A percentile compares a stretch with the other conserved stretches of the same genome.
Evolutionary conservation across 1,284 basidiomycete species (phyloP).

Genomic region (Ganoderma multipileum): DNA sequence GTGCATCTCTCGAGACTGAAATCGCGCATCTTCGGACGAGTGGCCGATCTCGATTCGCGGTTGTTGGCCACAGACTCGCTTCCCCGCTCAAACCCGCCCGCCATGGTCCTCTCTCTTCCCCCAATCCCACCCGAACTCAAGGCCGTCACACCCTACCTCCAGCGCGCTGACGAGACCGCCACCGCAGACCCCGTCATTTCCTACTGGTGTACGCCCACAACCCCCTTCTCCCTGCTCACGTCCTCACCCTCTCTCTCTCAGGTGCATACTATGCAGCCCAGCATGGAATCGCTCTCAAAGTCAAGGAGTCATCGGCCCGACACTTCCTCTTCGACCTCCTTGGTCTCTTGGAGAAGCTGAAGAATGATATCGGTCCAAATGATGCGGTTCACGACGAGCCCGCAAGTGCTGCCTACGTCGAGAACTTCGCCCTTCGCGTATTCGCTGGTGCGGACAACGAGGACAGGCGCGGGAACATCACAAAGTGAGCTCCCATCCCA

Average conservation of each 20-base stretch:
- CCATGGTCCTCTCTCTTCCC: constrained; percentile 56
- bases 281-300: constrained; percentile 78
- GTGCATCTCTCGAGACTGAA: no score
- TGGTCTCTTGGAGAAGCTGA: constrained; percentile 83
- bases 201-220: constrained; percentile 85
- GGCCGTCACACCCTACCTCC: constrained; percentile 79
- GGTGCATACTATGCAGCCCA: constrained; percentile 93
- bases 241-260: constrained; percentile 41
- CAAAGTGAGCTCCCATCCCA: constrained; percentile 55
- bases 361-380: constrained; percentile 73
- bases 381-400: constrained; percentile 88
- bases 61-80: constrained; percentile 3
- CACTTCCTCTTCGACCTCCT: constrained; percentile 80
- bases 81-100: background rate
- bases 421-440: constrained; percentile 92
- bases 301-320: constrained; percentile 66
- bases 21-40: no score
- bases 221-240: constrained; percentile 13
- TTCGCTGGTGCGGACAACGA: constrained; percentile 93
- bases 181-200: constrained; percentile 85
- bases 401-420: constrained; percentile 87
- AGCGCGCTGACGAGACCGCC: constrained; percentile 87
- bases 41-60: constrained; percentile 20
- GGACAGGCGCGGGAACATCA: constrained; percentile 80
- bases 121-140: constrained; percentile 66